Percentiles rank a stretch among this genome's conserved stretches.
Evolutionary conservation across 805 yeast species (phyloP).

Genomic region (Ogataea ramenticola): DNA sequence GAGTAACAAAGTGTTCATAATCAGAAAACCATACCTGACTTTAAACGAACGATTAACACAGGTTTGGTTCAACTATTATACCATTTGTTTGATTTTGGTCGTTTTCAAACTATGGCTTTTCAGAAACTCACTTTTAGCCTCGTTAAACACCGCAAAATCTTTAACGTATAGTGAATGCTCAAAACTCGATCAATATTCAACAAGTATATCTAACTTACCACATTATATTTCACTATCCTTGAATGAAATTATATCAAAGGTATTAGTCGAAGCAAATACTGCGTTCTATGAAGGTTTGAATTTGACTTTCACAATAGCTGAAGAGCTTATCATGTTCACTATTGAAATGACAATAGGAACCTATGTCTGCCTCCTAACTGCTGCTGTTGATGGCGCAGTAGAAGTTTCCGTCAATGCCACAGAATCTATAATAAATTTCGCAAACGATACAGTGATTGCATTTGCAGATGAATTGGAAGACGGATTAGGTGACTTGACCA

Average conservation of each 20-base stretch:
- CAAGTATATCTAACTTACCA: constrained; percentile 39
- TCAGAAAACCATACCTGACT: constrained; percentile 33
- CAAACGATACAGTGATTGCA: constrained; percentile 51
- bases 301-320: constrained; percentile 46
- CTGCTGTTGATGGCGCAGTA: constrained; percentile 66
- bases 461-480: constrained; percentile 57
- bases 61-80: constrained; percentile 57
- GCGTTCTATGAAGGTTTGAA: constrained; percentile 37
- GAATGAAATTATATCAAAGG: constrained; percentile 40
- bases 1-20: not conserved
- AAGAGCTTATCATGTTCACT: constrained; percentile 53
- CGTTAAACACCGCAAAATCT: constrained; percentile 32
- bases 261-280: constrained; percentile 41
- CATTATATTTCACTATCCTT: constrained; percentile 48
- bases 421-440: constrained; percentile 48
- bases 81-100: constrained; percentile 48
- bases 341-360: constrained; percentile 79
- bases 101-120: constrained; percentile 58
- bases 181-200: constrained; percentile 33
- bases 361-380: constrained; percentile 71
- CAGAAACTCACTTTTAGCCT: constrained; percentile 33
- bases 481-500: constrained; percentile 56
- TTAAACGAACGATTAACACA: constrained; percentile 54
- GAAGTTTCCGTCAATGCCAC: constrained; percentile 70
- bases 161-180: constrained; percentile 39